Evolutionary conservation across 371 early-diverging fungal genomes (phyloP), one percentile per base, ranked within the genome.

Genomic region (Rhizopus delemar): DNA sequence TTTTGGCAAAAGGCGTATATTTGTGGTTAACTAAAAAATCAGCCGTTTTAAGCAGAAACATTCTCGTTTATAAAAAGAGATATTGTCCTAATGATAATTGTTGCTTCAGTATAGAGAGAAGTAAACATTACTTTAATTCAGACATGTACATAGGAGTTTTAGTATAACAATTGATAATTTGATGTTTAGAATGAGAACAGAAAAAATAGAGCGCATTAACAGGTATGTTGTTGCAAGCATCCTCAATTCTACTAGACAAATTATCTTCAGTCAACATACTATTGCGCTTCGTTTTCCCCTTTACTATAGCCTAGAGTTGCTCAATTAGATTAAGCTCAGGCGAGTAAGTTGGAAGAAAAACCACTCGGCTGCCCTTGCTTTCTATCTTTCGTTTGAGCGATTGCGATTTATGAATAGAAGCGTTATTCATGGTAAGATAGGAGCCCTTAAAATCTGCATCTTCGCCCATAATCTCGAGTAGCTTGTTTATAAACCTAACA

Each of bases 221-320:
- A 41, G 51, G 43, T 32, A 51, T 52, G 51, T 59, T 41, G 51
- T 59, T 51, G 51, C 59, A 59, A 41, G 59, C 59, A 41, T 59
- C 52, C 43, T 51, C 52, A 34, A 59, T 59, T 51, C 43, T 59
- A 34, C 59, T 51, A 6, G 59, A 59, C 43, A 59, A 52, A 43
- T 59, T 59, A 43, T 59, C 59, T 59, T 59, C 59, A 51, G 41
- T 51, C 59, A 51, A 51, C 59, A 59, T 51, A 33, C 59, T 43
- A 15, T 22, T 16, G 39, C 53, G 45, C 38, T 53, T 59, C 15
- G 53, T 4, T 33, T 53, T 61, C 9, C 56, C 49, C 41, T 61
- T 53, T n/a, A 53, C 39, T 4, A 59, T 3, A 12, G 59, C 33
- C 52, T 51, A 58, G 34, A 51, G 51, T 43, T 51, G 59, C 39